These are phyloP conservation scores for Phytophthora pinifolia DNA, from an alignment of 352 stramenopile genomes.

Conservation along the genomic window DNA sequence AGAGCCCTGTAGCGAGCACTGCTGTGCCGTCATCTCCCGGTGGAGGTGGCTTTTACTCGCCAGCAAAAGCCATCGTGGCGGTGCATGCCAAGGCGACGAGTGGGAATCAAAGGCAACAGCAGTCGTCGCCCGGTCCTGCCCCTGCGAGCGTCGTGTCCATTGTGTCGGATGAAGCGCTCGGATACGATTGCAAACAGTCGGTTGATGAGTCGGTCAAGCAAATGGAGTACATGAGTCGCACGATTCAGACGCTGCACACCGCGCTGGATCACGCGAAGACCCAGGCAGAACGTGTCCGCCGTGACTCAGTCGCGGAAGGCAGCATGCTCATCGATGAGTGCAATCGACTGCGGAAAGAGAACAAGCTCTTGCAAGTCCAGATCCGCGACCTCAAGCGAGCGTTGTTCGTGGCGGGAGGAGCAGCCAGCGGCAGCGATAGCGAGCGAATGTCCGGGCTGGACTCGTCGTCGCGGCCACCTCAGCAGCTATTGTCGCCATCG, in stretches of 20 bases:
- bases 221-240: conserved; percentile 82
- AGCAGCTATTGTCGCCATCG: conserved; percentile 11
- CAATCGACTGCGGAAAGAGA: conserved; percentile 76
- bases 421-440: conserved; percentile 1
- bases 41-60: conserved; percentile 25
- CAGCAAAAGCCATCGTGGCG: conserved; percentile 13
- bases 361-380: conserved; percentile 62
- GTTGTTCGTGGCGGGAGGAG: conserved; percentile 7
- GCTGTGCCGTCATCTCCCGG: conserved; percentile 16
- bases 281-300: conserved; percentile 63
- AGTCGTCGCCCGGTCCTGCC: neutral
- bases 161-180: conserved; percentile 49
- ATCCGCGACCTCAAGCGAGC: conserved; percentile 62
- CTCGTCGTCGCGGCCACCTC: conserved; percentile 7
- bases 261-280: conserved; percentile 70
- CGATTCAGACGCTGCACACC: conserved; percentile 58
- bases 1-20: conserved; percentile 1
- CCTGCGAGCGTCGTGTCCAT: neutral
- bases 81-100: conserved; percentile 4
- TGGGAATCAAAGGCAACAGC: conserved; percentile 14
- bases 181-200: conserved; percentile 75
- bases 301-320: conserved; percentile 74
- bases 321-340: conserved; percentile 81
- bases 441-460: conserved; percentile 4
- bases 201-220: conserved; percentile 79